Evolutionary conservation across 148 eudicot species (phyloP).

Genomic region (Arctostaphylos glauca): DNA sequence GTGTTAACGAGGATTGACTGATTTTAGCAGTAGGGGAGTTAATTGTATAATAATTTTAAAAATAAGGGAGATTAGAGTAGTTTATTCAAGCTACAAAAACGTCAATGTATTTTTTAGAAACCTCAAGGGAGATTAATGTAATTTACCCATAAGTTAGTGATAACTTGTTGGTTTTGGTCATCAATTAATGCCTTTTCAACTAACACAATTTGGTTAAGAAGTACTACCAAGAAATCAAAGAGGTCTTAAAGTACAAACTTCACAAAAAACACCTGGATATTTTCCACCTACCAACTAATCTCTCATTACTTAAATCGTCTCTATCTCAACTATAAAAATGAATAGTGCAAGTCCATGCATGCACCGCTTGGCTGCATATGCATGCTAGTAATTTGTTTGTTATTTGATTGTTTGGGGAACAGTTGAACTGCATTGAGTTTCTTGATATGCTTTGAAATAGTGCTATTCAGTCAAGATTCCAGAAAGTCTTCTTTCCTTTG

Average conservation of each 20-base stretch:
- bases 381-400: background rate
- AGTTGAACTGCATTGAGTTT: background rate
- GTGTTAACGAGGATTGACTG: no score
- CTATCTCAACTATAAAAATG: constrained; percentile 4
- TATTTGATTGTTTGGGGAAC: background rate
- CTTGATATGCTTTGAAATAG: background rate
- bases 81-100: no score
- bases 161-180: background rate
- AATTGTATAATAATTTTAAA: no score
- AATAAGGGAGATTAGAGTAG: no score
- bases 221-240: background rate
- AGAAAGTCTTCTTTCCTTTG: background rate
- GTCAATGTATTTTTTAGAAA: no score
- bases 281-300: background rate
- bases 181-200: background rate
- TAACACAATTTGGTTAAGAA: background rate
- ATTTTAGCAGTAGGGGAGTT: no score
- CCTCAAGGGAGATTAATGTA: no score
- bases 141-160: background rate
- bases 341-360: background rate
- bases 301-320: background rate
- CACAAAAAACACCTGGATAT: background rate
- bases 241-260: background rate
- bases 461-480: background rate
- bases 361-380: background rate